Conservation (phyloP, 495 filamentous ascomycete genomes). For the Pyrenula aspistea region DNA sequence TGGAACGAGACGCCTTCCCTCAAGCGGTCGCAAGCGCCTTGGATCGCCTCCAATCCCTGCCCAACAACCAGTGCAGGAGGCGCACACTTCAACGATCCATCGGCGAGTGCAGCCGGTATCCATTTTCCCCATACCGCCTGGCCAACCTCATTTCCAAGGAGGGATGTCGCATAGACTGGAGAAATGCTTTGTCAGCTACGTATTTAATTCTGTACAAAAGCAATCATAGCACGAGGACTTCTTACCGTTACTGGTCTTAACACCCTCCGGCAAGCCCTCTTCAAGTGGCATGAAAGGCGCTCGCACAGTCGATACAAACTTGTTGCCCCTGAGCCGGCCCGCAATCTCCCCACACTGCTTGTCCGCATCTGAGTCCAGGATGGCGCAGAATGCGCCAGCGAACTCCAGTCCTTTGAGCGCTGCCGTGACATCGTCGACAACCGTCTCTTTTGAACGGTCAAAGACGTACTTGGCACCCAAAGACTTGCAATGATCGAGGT, state of each 20-base stretch:
- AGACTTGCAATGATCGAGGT: conserved; percentile 36
- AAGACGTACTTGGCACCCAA: conserved; percentile 44
- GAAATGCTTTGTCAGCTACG: too few relatives aligned
- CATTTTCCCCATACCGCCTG: conserved; percentile 18
- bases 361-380: not conserved
- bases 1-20: conserved; percentile 27
- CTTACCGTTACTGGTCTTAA: not conserved
- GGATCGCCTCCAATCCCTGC: conserved; percentile 28
- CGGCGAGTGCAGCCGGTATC: conserved; percentile 18
- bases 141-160: conserved; percentile 12
- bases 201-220: too few relatives aligned
- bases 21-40: conserved; percentile 25
- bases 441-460: conserved; percentile 36
- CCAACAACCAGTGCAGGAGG: conserved; percentile 21
- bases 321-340: conserved; percentile 1
- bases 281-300: not conserved
- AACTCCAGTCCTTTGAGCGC: conserved; percentile 6
- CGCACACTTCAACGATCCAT: conserved; percentile 12
- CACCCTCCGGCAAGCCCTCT: conserved; percentile 4
- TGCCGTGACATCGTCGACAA: conserved; percentile 17
- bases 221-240: too few relatives aligned
- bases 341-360: conserved; percentile 2
- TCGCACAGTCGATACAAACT: conserved; percentile 3
- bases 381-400: conserved; percentile 5
- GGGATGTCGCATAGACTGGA: not conserved